These are phyloP conservation scores for Populus simonii DNA, from an alignment of 345 rosid species.

Conservation along the genomic window DNA sequence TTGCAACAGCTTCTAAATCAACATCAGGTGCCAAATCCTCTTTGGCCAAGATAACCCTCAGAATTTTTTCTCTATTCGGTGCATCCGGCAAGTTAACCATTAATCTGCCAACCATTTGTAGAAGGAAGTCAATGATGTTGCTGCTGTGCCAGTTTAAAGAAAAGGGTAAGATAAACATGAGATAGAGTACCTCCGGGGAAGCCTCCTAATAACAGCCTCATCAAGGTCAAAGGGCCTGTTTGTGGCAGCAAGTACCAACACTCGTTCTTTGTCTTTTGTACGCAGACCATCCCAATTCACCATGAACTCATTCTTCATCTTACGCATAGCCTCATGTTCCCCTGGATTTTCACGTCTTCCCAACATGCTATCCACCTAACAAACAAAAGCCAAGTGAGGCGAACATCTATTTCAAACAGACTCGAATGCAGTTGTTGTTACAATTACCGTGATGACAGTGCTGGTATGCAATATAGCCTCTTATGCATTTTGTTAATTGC, in stretches of 20 bases:
- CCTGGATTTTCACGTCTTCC: constrained; percentile 99
- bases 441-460: neutral
- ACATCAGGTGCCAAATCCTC: constrained; percentile 76
- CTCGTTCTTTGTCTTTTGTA: constrained; percentile 94
- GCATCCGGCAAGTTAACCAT: constrained; percentile 97
- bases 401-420: neutral
- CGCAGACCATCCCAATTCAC: constrained; percentile 98
- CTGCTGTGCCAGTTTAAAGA: neutral
- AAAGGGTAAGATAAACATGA: neutral
- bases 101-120: constrained; percentile 48
- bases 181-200: constrained; percentile 69
- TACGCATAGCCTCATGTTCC: constrained; percentile 99
- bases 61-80: constrained; percentile 69
- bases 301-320: constrained; percentile 99
- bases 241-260: constrained; percentile 92
- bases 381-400: neutral
- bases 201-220: constrained; percentile 97
- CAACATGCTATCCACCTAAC: constrained; percentile 96
- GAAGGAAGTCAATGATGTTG: neutral
- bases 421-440: neutral
- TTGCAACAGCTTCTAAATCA: constrained; percentile 77
- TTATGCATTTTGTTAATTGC: neutral
- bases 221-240: constrained; percentile 97
- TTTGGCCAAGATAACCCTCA: constrained; percentile 80
- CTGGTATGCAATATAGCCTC: neutral